Evolutionary conservation across 192 early-diverging fungal genomes (phyloP).

Genomic region (Coemansia sp.): DNA sequence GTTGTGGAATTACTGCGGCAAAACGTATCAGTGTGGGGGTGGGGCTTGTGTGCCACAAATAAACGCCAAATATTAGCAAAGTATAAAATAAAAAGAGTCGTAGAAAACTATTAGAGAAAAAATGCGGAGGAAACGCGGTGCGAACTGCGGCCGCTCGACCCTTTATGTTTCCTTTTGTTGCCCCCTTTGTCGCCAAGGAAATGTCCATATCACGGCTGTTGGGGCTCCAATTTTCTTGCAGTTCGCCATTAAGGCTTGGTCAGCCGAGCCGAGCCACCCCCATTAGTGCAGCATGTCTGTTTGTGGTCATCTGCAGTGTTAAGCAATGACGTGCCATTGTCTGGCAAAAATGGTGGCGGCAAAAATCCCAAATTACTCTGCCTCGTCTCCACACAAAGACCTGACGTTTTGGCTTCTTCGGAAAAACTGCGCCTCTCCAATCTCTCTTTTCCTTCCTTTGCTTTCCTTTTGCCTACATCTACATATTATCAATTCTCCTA

Average conservation of each 20-base stretch:
- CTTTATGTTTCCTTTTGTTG: not conserved
- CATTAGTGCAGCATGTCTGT: not conserved
- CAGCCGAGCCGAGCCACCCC: not conserved
- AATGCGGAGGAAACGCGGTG: conserved; percentile 12
- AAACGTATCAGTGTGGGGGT: not conserved
- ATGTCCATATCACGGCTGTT: not conserved
- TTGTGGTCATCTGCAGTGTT: no score
- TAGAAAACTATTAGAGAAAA: conserved; percentile 7
- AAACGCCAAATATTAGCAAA: conserved; percentile 2
- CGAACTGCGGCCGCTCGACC: not conserved
- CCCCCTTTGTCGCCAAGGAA: not conserved
- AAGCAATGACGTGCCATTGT: not conserved
- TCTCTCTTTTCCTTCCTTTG: conserved; percentile 2
- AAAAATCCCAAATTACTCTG: not conserved
- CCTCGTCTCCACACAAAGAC: not conserved
- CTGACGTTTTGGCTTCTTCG: not conserved
- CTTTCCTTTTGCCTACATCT: not conserved
- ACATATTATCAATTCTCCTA: not conserved
- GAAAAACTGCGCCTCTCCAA: not conserved
- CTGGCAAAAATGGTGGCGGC: not conserved
- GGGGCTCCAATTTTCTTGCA: not conserved
- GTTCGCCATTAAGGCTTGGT: not conserved
- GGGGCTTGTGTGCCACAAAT: not conserved
- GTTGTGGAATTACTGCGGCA: not conserved
- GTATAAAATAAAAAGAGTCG: not conserved